Evolutionary conservation across 1,139 yeast species (phyloP).

Genomic region (Suhomyces kunorum): DNA sequence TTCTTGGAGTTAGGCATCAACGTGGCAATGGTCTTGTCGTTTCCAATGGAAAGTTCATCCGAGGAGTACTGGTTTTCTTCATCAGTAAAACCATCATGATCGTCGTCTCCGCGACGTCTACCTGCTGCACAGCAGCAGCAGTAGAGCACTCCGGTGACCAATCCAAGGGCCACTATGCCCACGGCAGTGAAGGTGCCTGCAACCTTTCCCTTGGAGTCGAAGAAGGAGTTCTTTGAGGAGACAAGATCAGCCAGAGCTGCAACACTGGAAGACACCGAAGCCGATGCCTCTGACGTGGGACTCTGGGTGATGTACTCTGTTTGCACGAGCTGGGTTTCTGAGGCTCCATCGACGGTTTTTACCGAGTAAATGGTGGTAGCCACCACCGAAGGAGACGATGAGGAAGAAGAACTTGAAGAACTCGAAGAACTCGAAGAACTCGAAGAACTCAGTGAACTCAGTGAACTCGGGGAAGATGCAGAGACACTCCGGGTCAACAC

Average conservation of each 20-base stretch:
- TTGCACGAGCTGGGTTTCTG: conserved; percentile 22
- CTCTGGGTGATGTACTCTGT: conserved; percentile 26
- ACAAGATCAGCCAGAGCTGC: conserved; percentile 9
- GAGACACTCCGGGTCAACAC: conserved; percentile 9
- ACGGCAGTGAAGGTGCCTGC: conserved; percentile 76
- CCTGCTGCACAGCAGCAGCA: conserved; percentile 40
- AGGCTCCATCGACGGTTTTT: conserved; percentile 29
- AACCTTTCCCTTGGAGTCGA: conserved; percentile 61
- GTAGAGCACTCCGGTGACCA: conserved; percentile 36
- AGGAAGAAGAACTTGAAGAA: conserved; percentile 20
- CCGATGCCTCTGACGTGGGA: conserved; percentile 13
- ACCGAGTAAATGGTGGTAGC: conserved; percentile 26
- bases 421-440: conserved; percentile 17
- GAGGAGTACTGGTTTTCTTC: conserved; percentile 42
- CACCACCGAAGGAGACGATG: conserved; percentile 18
- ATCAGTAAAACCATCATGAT: conserved; percentile 36
- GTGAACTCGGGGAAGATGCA: conserved; percentile 17
- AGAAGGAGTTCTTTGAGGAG: conserved; percentile 35
- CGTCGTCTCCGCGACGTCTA: conserved; percentile 19
- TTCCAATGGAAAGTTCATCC: conserved; percentile 30
- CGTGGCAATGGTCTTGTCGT: conserved; percentile 23
- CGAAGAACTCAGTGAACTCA: conserved; percentile 13
- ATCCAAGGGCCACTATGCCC: conserved; percentile 52
- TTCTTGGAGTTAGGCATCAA: conserved; percentile 16
- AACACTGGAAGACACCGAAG: conserved; percentile 7